phyloP scores from a whole-genome alignment of 805 yeast genomes.

The Hanseniaspora hatyaiensis region DNA sequence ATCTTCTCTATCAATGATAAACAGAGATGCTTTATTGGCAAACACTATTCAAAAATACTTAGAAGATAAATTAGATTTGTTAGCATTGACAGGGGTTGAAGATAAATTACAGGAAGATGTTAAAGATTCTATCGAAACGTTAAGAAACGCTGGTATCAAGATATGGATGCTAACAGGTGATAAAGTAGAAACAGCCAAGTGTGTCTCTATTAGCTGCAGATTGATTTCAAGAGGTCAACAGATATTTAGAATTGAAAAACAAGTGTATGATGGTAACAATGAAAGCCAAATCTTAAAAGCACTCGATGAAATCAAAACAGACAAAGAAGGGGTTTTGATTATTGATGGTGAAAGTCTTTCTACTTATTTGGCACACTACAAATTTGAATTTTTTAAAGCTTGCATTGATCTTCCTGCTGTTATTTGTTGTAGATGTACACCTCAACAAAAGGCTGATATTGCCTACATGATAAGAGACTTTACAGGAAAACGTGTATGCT shows the following conservation, averaged over 20 bases:
- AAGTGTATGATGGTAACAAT: constrained; percentile 35
- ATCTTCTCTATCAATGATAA: constrained; percentile 67
- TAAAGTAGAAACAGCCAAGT: constrained; percentile 94
- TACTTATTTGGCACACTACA: constrained; percentile 49
- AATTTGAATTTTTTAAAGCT: constrained; percentile 61
- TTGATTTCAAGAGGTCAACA: constrained; percentile 88
- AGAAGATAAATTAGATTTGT: constrained; percentile 71
- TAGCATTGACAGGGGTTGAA: constrained; percentile 95
- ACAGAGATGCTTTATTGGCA: constrained; percentile 67
- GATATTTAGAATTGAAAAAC: constrained; percentile 71
- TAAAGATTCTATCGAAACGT: constrained; percentile 77
- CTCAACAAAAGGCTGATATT: constrained; percentile 96
- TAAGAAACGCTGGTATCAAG: constrained; percentile 91
- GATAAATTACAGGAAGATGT: constrained; percentile 88
- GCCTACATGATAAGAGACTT: constrained; percentile 64
- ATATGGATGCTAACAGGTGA: constrained; percentile 99
- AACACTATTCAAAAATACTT: constrained; percentile 53
- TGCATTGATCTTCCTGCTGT: constrained; percentile 80
- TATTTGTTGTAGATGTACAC: constrained; percentile 97
- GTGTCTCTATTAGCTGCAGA: constrained; percentile 94
- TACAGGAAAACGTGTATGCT: constrained; percentile 85
- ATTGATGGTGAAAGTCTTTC: constrained; percentile 91
- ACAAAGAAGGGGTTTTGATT: constrained; percentile 48
- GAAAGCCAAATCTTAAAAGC: constrained; percentile 62
- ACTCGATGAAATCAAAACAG: constrained; percentile 53